Base-by-base conservation (phyloP, 768 basidiomycete genomes). In the Suillus plorans region DNA sequence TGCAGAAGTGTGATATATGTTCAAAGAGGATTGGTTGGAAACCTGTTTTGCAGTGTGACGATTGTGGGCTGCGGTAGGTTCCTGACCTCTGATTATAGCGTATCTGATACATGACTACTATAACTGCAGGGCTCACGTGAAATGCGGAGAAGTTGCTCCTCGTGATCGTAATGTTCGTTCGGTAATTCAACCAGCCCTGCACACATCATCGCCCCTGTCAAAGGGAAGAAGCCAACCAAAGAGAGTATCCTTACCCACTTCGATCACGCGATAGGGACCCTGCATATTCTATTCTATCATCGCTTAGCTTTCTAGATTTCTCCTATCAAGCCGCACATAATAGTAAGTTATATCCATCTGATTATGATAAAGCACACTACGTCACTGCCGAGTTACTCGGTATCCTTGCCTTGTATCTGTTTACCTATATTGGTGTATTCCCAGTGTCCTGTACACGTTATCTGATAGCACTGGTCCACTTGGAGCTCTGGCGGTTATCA, bases 21-120 rank as follows among this genome's bases (percentile, higher is more conserved):
- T 72, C 74, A 50, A 95, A 95, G 81, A 80, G 92, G 56, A 80
- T 97, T 45, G 94, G 94, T 14, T 89, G 91, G 89, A 95, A 94
- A 74, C 88, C 93, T 25, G 84, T 90, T 39, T 78, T 96, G 22
- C 87, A 91, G 70, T 97, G 94, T 73, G 94, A 96, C 74, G 94
- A 96, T 76, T 96, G 95, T 76, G 89, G 90, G 34, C 76, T 92
- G 70, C 84, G 87, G 87, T 90, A 63, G 62, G 84, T 74, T 8
- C 57, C 41, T 47, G 10, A n/a, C 62, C 60, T 60, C 52, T 60
- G n/a, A 34, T 59, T 52, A 47, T 34, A 53, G 52, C 31, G 50
- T 36, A 56, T 63, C 56, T 34, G 56, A 63, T 65, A 49, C 22
- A 63, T 63, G 49, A 60, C 7, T 61, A 14, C 67, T 63, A 60